These are phyloP conservation scores for Helminthosporium solani DNA, from an alignment of 2,329 filamentous ascomycete species.

Conservation along the genomic window DNA sequence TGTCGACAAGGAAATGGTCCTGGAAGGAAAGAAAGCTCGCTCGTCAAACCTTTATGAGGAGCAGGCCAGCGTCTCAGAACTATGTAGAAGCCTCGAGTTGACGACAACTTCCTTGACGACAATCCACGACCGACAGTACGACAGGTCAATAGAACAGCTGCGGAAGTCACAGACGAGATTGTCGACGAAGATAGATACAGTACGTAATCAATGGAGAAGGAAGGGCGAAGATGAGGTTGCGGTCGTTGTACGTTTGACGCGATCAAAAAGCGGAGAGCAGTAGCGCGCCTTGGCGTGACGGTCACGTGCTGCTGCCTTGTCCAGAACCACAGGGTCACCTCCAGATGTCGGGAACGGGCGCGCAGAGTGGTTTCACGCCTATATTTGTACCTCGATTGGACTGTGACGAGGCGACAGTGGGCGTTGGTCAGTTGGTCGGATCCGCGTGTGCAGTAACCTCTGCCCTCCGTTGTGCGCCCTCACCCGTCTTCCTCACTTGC, in stretches of 20 bases:
- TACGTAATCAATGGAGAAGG: neutral
- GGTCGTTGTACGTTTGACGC: neutral
- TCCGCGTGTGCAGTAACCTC: too few species aligned
- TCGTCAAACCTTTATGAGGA: constrained; percentile 41
- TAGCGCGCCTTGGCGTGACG: neutral
- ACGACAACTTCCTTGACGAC: constrained; percentile 7
- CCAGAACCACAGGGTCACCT: too few species aligned
- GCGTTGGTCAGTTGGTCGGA: too few species aligned
- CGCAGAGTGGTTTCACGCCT: neutral
- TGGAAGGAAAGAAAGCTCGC: constrained; percentile 42
- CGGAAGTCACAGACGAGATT: too few species aligned
- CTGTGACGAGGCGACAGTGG: neutral
- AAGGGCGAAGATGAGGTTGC: neutral
- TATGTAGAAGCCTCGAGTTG: constrained; percentile 17
- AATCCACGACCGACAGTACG: neutral
- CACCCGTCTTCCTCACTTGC: neutral
- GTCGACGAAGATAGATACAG: too few species aligned
- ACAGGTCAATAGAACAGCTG: too few species aligned
- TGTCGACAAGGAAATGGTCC: constrained; percentile 35
- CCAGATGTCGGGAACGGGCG: neutral
- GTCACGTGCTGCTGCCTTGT: neutral
- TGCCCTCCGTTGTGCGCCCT: too few species aligned
- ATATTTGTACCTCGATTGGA: too few species aligned
- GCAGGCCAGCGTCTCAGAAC: constrained; percentile 27
- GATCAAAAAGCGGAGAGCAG: neutral